Percentiles rank a stretch among this genome's conserved stretches.
These are phyloP conservation scores for Dionaea muscipula DNA, from an alignment of 179 eudicot species.

Conservation along the genomic window DNA sequence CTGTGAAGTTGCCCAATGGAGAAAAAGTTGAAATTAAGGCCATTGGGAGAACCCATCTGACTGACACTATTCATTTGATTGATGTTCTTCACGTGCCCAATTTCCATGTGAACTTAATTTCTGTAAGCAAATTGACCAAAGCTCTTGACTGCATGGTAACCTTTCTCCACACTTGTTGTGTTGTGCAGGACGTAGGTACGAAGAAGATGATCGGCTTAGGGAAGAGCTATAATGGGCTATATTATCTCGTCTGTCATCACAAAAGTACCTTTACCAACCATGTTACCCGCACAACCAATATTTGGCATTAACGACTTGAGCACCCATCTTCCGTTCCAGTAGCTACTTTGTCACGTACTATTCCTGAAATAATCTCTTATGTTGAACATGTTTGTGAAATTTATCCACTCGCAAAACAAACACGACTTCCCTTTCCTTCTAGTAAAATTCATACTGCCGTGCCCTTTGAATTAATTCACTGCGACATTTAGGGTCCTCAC, in stretches of 20 bases:
- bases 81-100: not conserved
- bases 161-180: not conserved
- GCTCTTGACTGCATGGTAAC: too few species aligned
- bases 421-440: not conserved
- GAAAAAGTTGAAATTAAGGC: too few species aligned
- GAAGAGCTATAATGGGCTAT: not conserved
- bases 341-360: not conserved
- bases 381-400: not conserved
- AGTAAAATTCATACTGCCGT: not conserved
- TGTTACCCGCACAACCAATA: too few species aligned
- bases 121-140: not conserved
- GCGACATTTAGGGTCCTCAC: slow-evolving; percentile 6
- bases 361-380: not conserved
- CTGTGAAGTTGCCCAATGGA: not conserved
- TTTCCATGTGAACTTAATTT: not conserved
- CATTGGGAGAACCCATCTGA: not conserved
- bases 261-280: too few species aligned
- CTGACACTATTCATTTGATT: not conserved
- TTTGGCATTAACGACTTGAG: too few species aligned
- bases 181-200: not conserved
- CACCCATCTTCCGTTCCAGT: too few species aligned
- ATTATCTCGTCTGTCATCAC: not conserved
- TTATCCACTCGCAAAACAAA: not conserved
- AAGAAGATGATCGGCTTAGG: too few species aligned
- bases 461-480: not conserved